Evolutionary conservation across 2,329 filamentous ascomycete genomes (phyloP).

Genomic region (Aspergillus sp.): DNA sequence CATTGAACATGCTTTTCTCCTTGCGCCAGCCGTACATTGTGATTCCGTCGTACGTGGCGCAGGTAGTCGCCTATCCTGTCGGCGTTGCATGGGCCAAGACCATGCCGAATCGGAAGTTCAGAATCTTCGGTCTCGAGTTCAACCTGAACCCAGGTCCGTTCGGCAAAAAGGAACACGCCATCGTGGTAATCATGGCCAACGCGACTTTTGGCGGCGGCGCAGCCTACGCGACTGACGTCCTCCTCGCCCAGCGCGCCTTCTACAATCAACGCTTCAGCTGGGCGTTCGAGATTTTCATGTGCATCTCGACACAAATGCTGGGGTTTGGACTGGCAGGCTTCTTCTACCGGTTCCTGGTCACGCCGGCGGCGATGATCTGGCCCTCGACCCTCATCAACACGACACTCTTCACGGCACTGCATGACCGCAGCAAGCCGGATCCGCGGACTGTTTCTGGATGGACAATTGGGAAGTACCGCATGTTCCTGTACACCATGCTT

Average conservation of each 20-base stretch:
- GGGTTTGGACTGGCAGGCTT: constrained; percentile 45
- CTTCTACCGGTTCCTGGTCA: constrained; percentile 28
- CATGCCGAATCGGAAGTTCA: constrained; percentile 32
- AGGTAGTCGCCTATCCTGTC: constrained; percentile 55
- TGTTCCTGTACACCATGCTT: constrained; percentile 15
- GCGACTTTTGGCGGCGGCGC: constrained; percentile 55
- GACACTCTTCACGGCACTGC: constrained; percentile 29
- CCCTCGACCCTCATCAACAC: constrained; percentile 56
- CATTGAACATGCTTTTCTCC: constrained; percentile 54
- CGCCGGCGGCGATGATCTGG: constrained; percentile 62
- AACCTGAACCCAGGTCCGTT: constrained; percentile 40
- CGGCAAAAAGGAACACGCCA: constrained; percentile 42
- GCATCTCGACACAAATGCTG: constrained; percentile 57
- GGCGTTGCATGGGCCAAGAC: constrained; percentile 34
- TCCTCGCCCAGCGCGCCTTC: constrained; percentile 51
- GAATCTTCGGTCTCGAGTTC: constrained; percentile 31
- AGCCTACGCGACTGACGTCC: constrained; percentile 51
- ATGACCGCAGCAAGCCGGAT: constrained; percentile 15
- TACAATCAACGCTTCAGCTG: constrained; percentile 65
- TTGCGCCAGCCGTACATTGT: constrained; percentile 52
- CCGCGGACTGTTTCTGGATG: constrained; percentile 26
- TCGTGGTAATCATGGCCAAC: constrained; percentile 52
- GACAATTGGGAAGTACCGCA: constrained; percentile 21
- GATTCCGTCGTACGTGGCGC: constrained; percentile 57
- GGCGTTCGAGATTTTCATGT: constrained; percentile 45